Evolutionary conservation across 768 basidiomycete genomes (phyloP), one percentile per base, ranked within the genome.

Genomic region (Rhizopogon rudus): DNA sequence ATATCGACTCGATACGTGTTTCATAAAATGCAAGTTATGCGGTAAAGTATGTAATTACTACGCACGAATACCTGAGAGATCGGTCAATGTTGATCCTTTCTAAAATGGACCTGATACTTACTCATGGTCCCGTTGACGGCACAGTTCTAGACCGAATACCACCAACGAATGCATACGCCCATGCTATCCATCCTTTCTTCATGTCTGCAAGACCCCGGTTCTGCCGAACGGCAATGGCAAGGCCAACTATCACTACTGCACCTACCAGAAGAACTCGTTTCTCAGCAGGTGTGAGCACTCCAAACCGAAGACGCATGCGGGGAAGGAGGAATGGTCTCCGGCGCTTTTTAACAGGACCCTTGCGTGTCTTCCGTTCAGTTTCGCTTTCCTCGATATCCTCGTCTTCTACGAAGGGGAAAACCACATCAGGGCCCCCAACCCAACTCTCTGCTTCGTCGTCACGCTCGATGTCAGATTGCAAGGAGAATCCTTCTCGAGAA

Each of bases 231-330:
- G 86, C 86, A 65, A 91, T 73, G 8, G 87, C 88, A 20, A 88
- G 80, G 12, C 86, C 86, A 5, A 91, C 72, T 12, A 87, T 81
- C 28, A 91, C 65, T 31, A 89, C 78, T 20, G 86, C 86, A 22
- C 87, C 83, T 16, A 82, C 80, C 31, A 88, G 71, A 65, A 88
- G 55, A 5, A 65, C 52, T 33, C 67, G 61, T 25, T 69, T 64
- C 28, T 71, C 70, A 9, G 58, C 57, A 33, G 59, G 50, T 4
- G 63, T 68, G 53, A 72, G 65, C 16, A 65, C 57, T 22, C 62
- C 59, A 4, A 72, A 41, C 31, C 67, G 60, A 20, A 56, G 43
- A 6, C 61, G 44, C 14, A 53, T 45, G 17, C 57, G 57, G 9
- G 52, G 48, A 1, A 37, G 44, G 1, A 46, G 59, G 39, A 39